A percentile compares a stretch with the other conserved stretches of the same genome.
These are phyloP conservation scores for Globisporangium polare DNA, from an alignment of 352 stramenopile species.

Conservation along the genomic window DNA sequence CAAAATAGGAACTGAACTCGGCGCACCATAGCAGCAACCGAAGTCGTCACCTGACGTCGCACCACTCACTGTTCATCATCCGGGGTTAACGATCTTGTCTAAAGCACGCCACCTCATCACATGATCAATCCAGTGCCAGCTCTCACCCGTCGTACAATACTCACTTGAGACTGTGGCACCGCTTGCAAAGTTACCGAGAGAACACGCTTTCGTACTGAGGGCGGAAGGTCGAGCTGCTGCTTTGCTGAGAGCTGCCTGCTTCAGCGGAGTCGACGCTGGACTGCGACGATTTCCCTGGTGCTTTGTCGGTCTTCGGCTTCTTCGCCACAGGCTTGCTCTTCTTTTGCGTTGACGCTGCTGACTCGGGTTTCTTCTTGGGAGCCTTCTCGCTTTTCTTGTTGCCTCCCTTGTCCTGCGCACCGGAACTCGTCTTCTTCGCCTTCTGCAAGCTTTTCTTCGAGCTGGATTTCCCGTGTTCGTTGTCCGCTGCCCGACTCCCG, in stretches of 20 bases:
- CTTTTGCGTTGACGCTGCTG: conserved; percentile 5
- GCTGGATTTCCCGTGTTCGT: conserved; percentile 13
- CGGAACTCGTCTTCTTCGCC: conserved; percentile 6
- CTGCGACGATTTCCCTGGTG: conserved; percentile 10
- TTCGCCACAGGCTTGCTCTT: conserved; percentile 13
- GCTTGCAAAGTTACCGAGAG: conserved; percentile 27
- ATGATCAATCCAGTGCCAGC: not conserved
- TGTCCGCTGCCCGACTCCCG: conserved; percentile 10
- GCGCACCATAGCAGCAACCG: no score
- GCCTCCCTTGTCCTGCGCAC: conserved; percentile 22
- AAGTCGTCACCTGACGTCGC: not conserved
- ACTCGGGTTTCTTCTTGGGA: conserved; percentile 17
- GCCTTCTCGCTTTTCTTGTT: conserved; percentile 37
- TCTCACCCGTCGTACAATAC: not conserved
- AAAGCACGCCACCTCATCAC: not conserved
- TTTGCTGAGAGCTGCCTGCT: not conserved
- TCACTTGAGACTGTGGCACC: not conserved
- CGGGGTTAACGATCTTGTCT: not conserved
- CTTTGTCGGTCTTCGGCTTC: conserved; percentile 16
- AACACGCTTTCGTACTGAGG: conserved; percentile 72
- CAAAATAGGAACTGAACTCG: not conserved
- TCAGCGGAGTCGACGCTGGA: not conserved
- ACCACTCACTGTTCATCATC: conserved; percentile 1
- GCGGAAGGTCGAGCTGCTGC: conserved; percentile 23
- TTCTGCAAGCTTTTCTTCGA: not conserved